These are phyloP conservation scores for Byssoonygena ceratinophila DNA, from an alignment of 2,329 filamentous ascomycete genomes.

Conservation along the genomic window DNA sequence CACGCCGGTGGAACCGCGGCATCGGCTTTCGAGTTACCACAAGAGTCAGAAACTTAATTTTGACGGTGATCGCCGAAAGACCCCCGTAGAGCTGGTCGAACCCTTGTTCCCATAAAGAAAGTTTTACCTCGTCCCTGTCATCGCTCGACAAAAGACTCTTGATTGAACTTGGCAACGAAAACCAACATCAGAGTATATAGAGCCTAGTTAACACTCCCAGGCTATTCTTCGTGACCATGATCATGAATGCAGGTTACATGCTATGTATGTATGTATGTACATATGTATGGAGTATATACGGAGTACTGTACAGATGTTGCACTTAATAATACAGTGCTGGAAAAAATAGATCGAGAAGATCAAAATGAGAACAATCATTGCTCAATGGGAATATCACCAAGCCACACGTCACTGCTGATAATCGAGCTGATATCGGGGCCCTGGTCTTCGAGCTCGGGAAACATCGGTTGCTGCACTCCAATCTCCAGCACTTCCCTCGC, in stretches of 20 bases:
- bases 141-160: too few species aligned
- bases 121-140: too few species aligned
- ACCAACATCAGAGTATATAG: too few species aligned
- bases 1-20: neutral
- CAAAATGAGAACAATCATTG: neutral
- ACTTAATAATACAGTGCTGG: conserved; percentile 1
- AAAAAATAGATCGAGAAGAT: neutral
- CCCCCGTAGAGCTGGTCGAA: neutral
- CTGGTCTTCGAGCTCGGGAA: conserved; percentile 10
- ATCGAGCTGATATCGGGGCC: conserved; percentile 17
- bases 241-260: too few species aligned
- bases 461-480: conserved; percentile 25
- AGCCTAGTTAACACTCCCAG: too few species aligned
- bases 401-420: conserved; percentile 17
- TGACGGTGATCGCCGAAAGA: neutral
- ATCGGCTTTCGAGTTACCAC: neutral
- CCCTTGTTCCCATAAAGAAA: neutral
- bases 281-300: neutral
- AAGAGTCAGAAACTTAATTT: neutral
- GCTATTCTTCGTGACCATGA: too few species aligned
- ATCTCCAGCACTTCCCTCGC: conserved; percentile 59
- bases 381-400: conserved; percentile 17
- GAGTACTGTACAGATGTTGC: neutral
- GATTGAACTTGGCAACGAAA: too few species aligned
- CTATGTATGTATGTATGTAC: neutral